Evolutionary conservation across 2,329 filamentous ascomycete species (phyloP).

Genomic region (Diaporthe vaccinii): DNA sequence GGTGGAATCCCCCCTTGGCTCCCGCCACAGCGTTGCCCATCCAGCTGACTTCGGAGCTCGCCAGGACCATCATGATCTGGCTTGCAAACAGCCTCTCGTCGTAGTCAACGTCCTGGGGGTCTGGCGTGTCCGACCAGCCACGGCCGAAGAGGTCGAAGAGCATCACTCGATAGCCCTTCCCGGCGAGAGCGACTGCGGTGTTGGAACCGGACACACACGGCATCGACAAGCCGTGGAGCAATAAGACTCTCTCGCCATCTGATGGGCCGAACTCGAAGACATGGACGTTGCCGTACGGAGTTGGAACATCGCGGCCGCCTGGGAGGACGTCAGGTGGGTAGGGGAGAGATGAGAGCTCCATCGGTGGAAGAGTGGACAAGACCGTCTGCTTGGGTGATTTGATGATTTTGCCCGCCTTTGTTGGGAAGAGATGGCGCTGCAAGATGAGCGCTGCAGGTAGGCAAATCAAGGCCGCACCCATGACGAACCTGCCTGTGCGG

Average conservation of each 20-base stretch:
- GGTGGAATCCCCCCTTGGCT: conserved; percentile 63
- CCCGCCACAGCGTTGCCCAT: conserved; percentile 56
- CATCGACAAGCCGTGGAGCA: conserved; percentile 88
- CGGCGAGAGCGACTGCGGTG: conserved; percentile 76
- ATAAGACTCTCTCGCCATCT: conserved; percentile 78
- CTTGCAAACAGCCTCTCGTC: conserved; percentile 80
- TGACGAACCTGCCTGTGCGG: conserved; percentile 1
- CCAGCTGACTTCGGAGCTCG: conserved; percentile 79
- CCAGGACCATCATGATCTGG: conserved; percentile 78
- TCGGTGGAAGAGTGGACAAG: conserved; percentile 7
- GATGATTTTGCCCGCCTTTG: conserved; percentile 45
- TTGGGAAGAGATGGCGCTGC: background rate
- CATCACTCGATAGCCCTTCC: conserved; percentile 81
- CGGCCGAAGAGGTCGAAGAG: conserved; percentile 81
- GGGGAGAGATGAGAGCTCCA: conserved; percentile 16
- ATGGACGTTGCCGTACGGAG: conserved; percentile 81
- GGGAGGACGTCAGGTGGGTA: conserved; percentile 80
- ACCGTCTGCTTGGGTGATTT: conserved; percentile 19
- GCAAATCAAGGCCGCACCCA: conserved; percentile 18
- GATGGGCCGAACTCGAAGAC: conserved; percentile 88
- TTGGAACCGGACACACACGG: conserved; percentile 80
- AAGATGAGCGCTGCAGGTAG: conserved; percentile 32
- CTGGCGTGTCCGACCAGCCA: conserved; percentile 75
- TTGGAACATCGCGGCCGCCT: conserved; percentile 79
- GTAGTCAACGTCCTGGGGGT: conserved; percentile 75